Percentiles rank a stretch among this genome's conserved stretches.
These are phyloP conservation scores for Fusarium sarcochroum DNA, from an alignment of 2,329 filamentous ascomycete genomes.

Conservation along the genomic window DNA sequence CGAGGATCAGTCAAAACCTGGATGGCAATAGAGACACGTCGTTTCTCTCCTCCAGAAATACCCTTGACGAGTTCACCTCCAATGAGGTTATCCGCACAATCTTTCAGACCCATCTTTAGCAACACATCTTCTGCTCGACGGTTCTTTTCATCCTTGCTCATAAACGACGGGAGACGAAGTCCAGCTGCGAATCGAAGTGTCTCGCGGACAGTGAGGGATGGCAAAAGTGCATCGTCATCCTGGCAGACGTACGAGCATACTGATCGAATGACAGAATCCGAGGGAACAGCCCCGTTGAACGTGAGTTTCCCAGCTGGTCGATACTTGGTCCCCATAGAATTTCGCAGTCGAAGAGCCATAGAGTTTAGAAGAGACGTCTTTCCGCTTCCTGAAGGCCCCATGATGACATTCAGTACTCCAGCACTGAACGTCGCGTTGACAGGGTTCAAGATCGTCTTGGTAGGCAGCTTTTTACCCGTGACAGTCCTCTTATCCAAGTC, in stretches of 20 bases:
- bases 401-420: constrained; percentile 80
- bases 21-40: constrained; percentile 82
- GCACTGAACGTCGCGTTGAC: constrained; percentile 77
- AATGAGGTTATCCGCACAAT: constrained; percentile 81
- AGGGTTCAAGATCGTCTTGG: constrained; percentile 75
- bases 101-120: constrained; percentile 81
- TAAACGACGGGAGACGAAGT: constrained; percentile 77
- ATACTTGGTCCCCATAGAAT: constrained; percentile 74
- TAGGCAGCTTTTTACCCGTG: constrained; percentile 65
- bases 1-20: constrained; percentile 83
- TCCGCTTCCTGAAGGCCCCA: constrained; percentile 83
- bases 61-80: constrained; percentile 81
- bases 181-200: constrained; percentile 80
- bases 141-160: constrained; percentile 77
- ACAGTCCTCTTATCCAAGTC: constrained; percentile 73
- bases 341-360: constrained; percentile 77
- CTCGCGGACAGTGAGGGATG: constrained; percentile 82
- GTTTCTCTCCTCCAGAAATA: constrained; percentile 84
- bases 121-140: constrained; percentile 79
- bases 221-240: constrained; percentile 81
- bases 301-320: constrained; percentile 72
- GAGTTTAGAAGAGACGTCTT: constrained; percentile 82
- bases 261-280: constrained; percentile 76
- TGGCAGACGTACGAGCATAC: constrained; percentile 84
- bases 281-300: constrained; percentile 79